Percentiles rank a stretch among this genome's conserved stretches.
Conservation (phyloP, 75 land plant species). For the Selaginella tamariscina region DNA sequence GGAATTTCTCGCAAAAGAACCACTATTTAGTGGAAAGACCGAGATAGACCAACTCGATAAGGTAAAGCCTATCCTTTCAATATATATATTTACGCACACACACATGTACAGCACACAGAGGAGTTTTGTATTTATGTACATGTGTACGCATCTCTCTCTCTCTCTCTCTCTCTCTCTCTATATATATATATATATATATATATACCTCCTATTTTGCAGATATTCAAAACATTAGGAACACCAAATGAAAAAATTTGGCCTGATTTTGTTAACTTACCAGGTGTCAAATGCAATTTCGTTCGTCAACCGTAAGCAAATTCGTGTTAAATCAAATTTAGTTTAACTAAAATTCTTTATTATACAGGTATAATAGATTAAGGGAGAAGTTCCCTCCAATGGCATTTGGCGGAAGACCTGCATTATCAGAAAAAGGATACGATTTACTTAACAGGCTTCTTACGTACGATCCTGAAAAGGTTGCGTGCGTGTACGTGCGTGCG, state of each 20-base stretch:
- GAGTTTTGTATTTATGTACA: neutral
- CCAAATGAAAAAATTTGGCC: slow-evolving; percentile 98
- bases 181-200: neutral
- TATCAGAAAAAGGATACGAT: slow-evolving; percentile 1
- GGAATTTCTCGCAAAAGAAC: slow-evolving; percentile 79
- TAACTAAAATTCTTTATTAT: too few relatives aligned
- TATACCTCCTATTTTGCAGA: slow-evolving; percentile 32
- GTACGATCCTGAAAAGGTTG: slow-evolving; percentile 6
- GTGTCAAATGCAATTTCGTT: slow-evolving; percentile 63
- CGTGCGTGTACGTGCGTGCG: too few relatives aligned
- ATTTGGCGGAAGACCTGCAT: neutral
- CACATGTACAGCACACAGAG: neutral
- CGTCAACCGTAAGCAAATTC: slow-evolving; percentile 67
- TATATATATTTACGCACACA: neutral
- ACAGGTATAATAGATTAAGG: slow-evolving; percentile 15
- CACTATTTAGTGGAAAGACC: slow-evolving; percentile 78
- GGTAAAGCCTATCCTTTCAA: too few relatives aligned
- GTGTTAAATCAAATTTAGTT: too few relatives aligned
- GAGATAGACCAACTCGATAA: slow-evolving; percentile 87
- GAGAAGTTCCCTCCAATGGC: slow-evolving; percentile 2
- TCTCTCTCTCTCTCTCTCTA: too few relatives aligned
- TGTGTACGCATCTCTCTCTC: too few relatives aligned
- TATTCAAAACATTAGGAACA: slow-evolving; percentile 78
- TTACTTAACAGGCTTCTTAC: slow-evolving; percentile 8
- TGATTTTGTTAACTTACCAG: slow-evolving; percentile 67